Evolutionary conservation across 2,329 filamentous ascomycete species (phyloP), one percentile per base, ranked within the genome.

Genomic region (Fonsecaea multimorphosa): DNA sequence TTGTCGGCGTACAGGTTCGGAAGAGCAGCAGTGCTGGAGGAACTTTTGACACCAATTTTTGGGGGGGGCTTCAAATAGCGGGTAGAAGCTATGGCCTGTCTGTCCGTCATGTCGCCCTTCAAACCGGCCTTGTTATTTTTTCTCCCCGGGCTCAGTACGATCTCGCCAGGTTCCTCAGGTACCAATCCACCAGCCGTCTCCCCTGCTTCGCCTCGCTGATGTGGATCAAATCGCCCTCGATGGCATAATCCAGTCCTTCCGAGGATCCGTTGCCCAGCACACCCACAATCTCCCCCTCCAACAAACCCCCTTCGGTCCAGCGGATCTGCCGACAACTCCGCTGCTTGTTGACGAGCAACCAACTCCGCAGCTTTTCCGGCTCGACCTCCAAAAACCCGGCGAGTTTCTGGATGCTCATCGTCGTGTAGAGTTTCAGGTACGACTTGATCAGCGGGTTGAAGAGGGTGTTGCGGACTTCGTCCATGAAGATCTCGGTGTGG

Each of bases 401-500:
- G 68, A 99, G 89, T 84, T 99, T 99, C 85, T 94, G 95, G 70
- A 99, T 85, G 76, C 99, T 95, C 94, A 99, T 98, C 73, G 95
- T 99, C 53, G 95, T 98, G 88, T 99, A 99, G 63, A 99, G 90
- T 78, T 96, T 95, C 73, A 99, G 88, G 85, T 99, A 99, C 69
- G 93, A 97, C 86, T 96, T 97, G 79, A 99, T 91, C 53, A 93
- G 97, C 52, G 95, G 95, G 79, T 92, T 94, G 89, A 89, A 72
- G 87, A 99, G 95, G 82, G 96, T 98, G 82, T 92, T 97, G 88
- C 96, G 97, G 80, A 99, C 94, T 84, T 99, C 95, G 74, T 97
- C 93, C 94, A 99, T 98, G 86, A 99, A 99, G 82, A 99, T 91
- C 75, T 91, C 86, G 71, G 97, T 88, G 82, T 99, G 94, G 85